Evolutionary conservation across 371 early-diverging fungal genomes (phyloP).

Genomic region (Mortierella sp.): DNA sequence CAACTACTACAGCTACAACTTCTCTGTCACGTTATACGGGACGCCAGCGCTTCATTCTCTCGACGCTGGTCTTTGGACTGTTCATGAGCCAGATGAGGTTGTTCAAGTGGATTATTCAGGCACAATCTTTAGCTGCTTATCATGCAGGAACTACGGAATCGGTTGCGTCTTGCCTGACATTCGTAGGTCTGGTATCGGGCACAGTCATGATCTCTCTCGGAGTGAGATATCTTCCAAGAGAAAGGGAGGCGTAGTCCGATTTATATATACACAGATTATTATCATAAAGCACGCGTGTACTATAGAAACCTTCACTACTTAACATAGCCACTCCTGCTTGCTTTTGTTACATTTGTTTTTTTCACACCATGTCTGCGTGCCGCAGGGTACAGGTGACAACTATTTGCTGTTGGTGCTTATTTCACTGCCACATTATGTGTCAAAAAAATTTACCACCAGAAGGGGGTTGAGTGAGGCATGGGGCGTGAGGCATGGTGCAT

Average conservation of each 20-base stretch:
- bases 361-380: too few relatives aligned
- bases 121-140: conserved; percentile 11
- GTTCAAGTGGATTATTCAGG: conserved; percentile 35
- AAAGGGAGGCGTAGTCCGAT: neutral
- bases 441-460: too few relatives aligned
- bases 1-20: neutral
- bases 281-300: too few relatives aligned
- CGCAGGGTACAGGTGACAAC: too few relatives aligned
- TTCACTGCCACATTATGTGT: too few relatives aligned
- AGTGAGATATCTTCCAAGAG: conserved; percentile 7
- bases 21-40: conserved; percentile 5
- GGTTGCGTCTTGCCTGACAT: conserved; percentile 14
- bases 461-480: too few relatives aligned
- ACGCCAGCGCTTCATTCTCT: conserved; percentile 8
- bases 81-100: conserved; percentile 30
- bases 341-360: too few relatives aligned
- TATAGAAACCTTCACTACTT: neutral
- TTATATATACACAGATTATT: too few relatives aligned
- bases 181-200: conserved; percentile 24
- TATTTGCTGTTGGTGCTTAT: too few relatives aligned
- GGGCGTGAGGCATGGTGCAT: too few relatives aligned
- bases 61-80: conserved; percentile 12
- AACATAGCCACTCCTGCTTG: too few relatives aligned
- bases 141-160: conserved; percentile 5
- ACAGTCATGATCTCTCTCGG: conserved; percentile 23